Evolutionary conservation across 2,329 filamentous ascomycete species (phyloP).

Genomic region (Clarireedia hainanense): DNA sequence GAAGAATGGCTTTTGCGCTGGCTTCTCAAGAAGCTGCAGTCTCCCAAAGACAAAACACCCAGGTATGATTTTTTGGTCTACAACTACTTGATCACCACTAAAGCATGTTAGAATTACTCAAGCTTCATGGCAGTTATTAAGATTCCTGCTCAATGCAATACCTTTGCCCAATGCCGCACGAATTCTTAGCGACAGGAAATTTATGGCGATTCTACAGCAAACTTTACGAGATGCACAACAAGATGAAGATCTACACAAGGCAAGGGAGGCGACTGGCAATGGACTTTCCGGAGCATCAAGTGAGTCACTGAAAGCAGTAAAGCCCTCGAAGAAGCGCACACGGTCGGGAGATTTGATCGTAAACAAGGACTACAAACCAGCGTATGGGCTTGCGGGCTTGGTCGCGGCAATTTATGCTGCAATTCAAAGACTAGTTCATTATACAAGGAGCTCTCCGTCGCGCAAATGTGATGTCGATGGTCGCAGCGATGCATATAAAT

Average conservation of each 20-base stretch:
- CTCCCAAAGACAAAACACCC: constrained; percentile 27
- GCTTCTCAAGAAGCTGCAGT: constrained; percentile 53
- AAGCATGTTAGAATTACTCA: constrained; percentile 14
- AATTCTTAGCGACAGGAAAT: constrained; percentile 61
- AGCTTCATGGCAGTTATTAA: constrained; percentile 51
- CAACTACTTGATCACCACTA: background rate
- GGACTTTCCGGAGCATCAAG: too few relatives aligned
- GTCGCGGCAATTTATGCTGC: constrained; percentile 19
- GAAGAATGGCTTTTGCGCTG: constrained; percentile 62
- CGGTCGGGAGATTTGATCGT: constrained; percentile 21
- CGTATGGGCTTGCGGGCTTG: constrained; percentile 9
- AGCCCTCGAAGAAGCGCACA: constrained; percentile 30
- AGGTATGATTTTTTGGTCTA: constrained; percentile 14
- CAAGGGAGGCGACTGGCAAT: too few relatives aligned
- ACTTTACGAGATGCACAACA: constrained; percentile 49
- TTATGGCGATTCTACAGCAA: constrained; percentile 57
- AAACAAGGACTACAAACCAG: background rate
- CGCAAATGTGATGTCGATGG: constrained; percentile 3
- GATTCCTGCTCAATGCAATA: constrained; percentile 54
- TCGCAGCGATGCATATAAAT: constrained; percentile 17
- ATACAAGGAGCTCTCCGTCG: constrained; percentile 10
- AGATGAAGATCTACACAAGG: too few relatives aligned
- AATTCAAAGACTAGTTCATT: constrained; percentile 17
- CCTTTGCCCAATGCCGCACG: constrained; percentile 62
- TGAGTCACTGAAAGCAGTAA: constrained; percentile 16